Base-by-base conservation (phyloP, 192 early-diverging fungal genomes). In the Blastocladiella britannica region DNA sequence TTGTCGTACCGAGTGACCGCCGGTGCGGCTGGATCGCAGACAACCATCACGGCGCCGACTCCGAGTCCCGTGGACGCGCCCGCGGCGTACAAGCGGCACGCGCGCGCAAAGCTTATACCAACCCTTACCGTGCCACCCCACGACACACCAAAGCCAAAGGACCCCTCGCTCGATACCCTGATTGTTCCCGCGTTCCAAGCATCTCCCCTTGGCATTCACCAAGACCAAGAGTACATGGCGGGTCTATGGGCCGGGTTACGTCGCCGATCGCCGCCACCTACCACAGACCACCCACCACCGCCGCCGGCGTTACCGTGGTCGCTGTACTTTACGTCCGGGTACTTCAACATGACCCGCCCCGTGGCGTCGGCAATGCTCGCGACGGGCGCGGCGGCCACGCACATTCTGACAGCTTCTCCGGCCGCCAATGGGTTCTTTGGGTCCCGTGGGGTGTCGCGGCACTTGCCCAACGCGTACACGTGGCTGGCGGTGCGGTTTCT, bases 171-270 rank as follows among this genome's bases (percentile, higher is more conserved):
- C 7, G 87, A 87, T 52, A 89, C 88, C 2, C 63, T 79, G 6
- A 66, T 87, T 3, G 70, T 86, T 24, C 91, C 95, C 5, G 76
- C 84, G 1, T 65, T 96, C 51, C 95, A 98, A 62, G 83, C 90
- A 80, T 81, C 78, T 9, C 86, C 82, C 53, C 71, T 95, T 26
- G 73, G 76, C 23, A 72, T 94, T 4, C 67, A 73, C 15, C 83
- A 97, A 58, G 93, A 98, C 64, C 76, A 87, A 55, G 60, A 62
- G 2, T 65, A 78, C 5, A 77, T 87, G 54, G 28, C 75, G 4
- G 63, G 62, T 5, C 67, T 98, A 28, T 64, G 96, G n/a, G 66
- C 79, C 5, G 51, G 72, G 4, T 62, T 76, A n/a, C n/a, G n/a
- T n/a, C n/a, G n/a, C n/a, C n/a, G n/a, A n/a, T n/a, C n/a, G n/a